These are phyloP conservation scores for Fistulina hepatica DNA, from an alignment of 1,284 basidiomycete genomes.

Conservation along the genomic window DNA sequence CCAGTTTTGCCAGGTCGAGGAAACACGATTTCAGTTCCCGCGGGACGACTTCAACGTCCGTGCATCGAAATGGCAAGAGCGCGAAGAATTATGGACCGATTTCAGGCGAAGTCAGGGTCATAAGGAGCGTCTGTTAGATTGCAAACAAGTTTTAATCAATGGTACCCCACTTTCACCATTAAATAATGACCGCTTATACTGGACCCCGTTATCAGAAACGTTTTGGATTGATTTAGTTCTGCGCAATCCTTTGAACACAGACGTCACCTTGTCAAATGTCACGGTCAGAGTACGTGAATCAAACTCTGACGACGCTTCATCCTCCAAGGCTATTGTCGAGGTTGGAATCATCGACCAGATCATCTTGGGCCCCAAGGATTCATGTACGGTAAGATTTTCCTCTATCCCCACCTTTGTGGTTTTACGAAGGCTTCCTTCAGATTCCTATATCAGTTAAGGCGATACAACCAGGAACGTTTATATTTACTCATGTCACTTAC, in stretches of 20 bases:
- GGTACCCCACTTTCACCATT: too few relatives aligned
- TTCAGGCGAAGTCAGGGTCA: conserved; percentile 50
- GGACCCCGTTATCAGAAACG: conserved; percentile 34
- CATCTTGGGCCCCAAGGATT: conserved; percentile 46
- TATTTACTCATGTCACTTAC: conserved; percentile 46
- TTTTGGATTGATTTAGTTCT: conserved; percentile 68
- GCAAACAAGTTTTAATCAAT: too few relatives aligned
- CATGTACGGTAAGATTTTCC: conserved; percentile 37
- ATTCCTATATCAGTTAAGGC: conserved; percentile 52
- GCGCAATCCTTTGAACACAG: conserved; percentile 59
- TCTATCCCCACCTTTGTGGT: conserved; percentile 1
- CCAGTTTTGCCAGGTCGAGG: conserved; percentile 41
- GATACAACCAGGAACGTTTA: conserved; percentile 37
- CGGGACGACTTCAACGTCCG: conserved; percentile 35
- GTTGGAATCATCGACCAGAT: conserved; percentile 52
- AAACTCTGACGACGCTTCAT: conserved; percentile 21
- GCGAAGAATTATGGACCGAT: conserved; percentile 50
- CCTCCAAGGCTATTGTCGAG: conserved; percentile 33
- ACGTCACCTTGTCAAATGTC: conserved; percentile 52
- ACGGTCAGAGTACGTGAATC: conserved; percentile 41
- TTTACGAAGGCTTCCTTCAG: conserved; percentile 25
- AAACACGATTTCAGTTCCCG: conserved; percentile 43
- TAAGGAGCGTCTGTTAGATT: conserved; percentile 36
- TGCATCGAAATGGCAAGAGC: conserved; percentile 53
- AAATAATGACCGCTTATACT: conserved; percentile 3